phyloP scores from a whole-genome alignment of 179 eudicot genomes.

The Camellia oleifera region DNA sequence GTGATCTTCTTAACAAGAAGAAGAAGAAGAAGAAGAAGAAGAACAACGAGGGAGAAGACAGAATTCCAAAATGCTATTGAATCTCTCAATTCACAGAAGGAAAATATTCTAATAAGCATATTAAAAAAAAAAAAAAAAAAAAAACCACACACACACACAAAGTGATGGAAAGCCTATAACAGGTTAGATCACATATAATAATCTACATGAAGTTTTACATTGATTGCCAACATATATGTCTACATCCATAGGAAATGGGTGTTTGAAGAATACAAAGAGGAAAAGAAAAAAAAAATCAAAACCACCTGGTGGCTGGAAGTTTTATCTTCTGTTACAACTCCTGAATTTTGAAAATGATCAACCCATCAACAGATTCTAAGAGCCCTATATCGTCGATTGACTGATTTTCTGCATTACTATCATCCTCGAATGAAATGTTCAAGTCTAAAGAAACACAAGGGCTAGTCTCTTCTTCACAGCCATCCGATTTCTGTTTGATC shows the following conservation, averaged over 20 bases:
- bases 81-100: neutral
- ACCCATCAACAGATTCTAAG: constrained; percentile 50
- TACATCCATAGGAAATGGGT: neutral
- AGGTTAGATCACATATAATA: neutral
- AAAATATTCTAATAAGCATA: neutral
- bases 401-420: constrained; percentile 15
- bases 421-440: constrained; percentile 41
- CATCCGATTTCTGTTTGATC: constrained; percentile 24
- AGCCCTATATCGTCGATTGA: constrained; percentile 33
- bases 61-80: neutral
- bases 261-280: neutral
- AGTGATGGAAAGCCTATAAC: no score
- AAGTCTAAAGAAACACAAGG: constrained; percentile 46
- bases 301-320: neutral
- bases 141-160: no score
- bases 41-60: neutral
- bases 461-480: constrained; percentile 14
- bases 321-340: constrained; percentile 32
- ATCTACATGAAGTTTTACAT: constrained; percentile 2
- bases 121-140: no score
- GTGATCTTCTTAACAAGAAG: neutral
- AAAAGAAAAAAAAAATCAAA: neutral
- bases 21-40: neutral
- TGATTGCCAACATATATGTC: neutral
- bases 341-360: constrained; percentile 45